Base-by-base conservation (phyloP, 2,329 filamentous ascomycete species). In the Colletotrichum abscissum region DNA sequence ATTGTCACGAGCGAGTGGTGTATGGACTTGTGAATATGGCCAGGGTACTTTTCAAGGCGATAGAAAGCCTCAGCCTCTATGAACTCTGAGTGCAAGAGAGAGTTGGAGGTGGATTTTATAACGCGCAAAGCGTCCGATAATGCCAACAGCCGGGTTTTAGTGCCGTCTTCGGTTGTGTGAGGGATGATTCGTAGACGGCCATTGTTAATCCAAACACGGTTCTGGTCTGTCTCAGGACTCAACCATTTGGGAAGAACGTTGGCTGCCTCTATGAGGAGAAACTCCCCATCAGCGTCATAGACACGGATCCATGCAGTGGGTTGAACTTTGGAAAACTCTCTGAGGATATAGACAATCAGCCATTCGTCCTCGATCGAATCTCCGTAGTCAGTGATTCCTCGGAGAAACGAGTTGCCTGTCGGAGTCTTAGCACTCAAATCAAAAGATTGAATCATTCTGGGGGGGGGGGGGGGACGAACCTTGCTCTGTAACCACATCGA, bases 341-440 rank as follows among this genome's bases (percentile, higher is more conserved):
- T 91, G 35, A 99, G 86, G 5, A 98, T 85, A 83, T 95, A 98
- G 24, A 98, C 95, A 73, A 98, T 92, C 6, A 98, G 89, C 97
- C 97, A 99, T 85, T 99, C 97, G 78, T 99, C 97, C 79, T 98
- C 96, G 4, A 98, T 92, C 0, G 95, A 97, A 82, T 99, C 97
- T 9, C 96, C 95, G 78, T 95, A 98, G 80, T 96, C 94, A 1
- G 95, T 97, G 64, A 88, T 86, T 24, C 96, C 96, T 75, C 91
- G 89, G 6, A 99, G 88, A 75, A 92, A 91, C n/a, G 86, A 79
- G 9, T 90, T 79, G 1, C 87, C 88, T 88, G 54, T 49, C 58
- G 60, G 19, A 8, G 9, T 28, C 64, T 76, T 4, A 75, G 9
- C n/a, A 33, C 14, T 35, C 7, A 28, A 42, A 9, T 49, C 14